Base-by-base conservation (phyloP, 2,329 filamentous ascomycete species). In the Monilinia fructigena region DNA sequence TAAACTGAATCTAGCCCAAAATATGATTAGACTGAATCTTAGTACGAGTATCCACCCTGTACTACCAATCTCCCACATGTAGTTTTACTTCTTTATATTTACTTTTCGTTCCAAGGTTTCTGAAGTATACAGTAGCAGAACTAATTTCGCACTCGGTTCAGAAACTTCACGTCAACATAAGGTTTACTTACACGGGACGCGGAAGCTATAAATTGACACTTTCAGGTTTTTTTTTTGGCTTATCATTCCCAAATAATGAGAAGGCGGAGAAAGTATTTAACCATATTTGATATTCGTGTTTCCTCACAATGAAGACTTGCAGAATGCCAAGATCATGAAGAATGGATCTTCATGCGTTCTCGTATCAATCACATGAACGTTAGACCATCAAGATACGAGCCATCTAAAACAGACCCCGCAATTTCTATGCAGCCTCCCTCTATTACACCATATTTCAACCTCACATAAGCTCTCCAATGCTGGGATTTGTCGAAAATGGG, bases 311-410 rank as follows among this genome's bases (percentile, higher is more conserved):
- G 4, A 35, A 35, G 28, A 35, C 18, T 48, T 60, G 23, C 28
- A 48, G 28, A 26, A 53, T 53, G 48, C 35, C 42, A 60, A 45
- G 42, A 28, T 60, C 6, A 35, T n/a, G 23, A 31, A 47, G 31
- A 45, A 52, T 38, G 40, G 48, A 52, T 58, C 54, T 58, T 64
- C 53, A 11, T 63, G 31, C 47, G 23, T 64, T 65, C 45, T 65
- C 63, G 63, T 53, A 60, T 60, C 63, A 38, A 52, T 65, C 63
- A 65, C 45, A 54, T 65, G 63, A 31, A 65, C 45, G 31, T 20
- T 45, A 52, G 63, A 59, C 59, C 63, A 23, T 56, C 38, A 31
- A 48, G 28, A 65, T 65, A 65, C 63, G 63, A 65, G 63, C 35
- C 18, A 38, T 20, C 55, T 14, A 60, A 52, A n/a, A 65, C 63